Evolutionary conservation across 2,329 filamentous ascomycete species (phyloP).

Genomic region (Sarocladium strictum): DNA sequence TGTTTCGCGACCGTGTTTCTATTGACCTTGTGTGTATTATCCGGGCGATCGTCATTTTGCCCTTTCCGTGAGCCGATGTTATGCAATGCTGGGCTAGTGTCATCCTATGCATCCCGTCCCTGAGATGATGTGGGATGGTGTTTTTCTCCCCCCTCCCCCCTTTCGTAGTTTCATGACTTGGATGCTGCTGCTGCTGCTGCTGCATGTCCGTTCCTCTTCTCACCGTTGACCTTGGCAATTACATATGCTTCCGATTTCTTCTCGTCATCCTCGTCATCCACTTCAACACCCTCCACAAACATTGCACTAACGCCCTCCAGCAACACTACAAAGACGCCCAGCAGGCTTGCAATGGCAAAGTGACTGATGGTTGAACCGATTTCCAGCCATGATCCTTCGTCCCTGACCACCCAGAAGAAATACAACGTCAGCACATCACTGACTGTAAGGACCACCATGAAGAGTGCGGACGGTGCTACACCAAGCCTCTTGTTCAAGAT

Average conservation of each 20-base stretch:
- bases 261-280: slow-evolving; percentile 29
- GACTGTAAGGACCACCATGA: slow-evolving; percentile 90
- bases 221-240: not conserved
- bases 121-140: not conserved
- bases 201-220: slow-evolving; percentile 1
- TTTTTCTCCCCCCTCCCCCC: not conserved
- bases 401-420: slow-evolving; percentile 96
- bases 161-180: not conserved
- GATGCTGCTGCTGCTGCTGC: no score
- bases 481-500: slow-evolving; percentile 80
- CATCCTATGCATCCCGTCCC: not conserved
- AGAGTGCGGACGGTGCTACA: slow-evolving; percentile 80
- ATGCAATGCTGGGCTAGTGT: not conserved
- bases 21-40: not conserved
- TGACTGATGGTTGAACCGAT: slow-evolving; percentile 96
- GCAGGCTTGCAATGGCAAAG: slow-evolving; percentile 83
- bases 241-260: not conserved
- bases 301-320: slow-evolving; percentile 80
- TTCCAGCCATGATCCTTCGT: slow-evolving; percentile 95
- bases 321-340: slow-evolving; percentile 86
- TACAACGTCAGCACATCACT: slow-evolving; percentile 88
- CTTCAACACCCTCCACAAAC: slow-evolving; percentile 75
- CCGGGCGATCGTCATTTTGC: not conserved
- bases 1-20: not conserved
- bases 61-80: not conserved